Evolutionary conservation across 2,329 filamentous ascomycete species (phyloP).

Genomic region (Septoria petroselini): DNA sequence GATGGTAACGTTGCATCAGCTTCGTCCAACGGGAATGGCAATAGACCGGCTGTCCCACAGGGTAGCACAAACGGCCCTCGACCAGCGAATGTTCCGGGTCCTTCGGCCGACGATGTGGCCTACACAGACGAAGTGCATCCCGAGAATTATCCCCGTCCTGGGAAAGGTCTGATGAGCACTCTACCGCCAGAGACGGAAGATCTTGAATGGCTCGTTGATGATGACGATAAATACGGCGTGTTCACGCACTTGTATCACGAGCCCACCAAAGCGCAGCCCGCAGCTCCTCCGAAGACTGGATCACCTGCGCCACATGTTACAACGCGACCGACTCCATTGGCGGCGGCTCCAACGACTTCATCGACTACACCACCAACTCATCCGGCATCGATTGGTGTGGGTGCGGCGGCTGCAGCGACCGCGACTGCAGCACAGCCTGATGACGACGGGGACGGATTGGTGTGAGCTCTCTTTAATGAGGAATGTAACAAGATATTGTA

Average conservation of each 20-base stretch:
- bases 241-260: slow-evolving; percentile 51
- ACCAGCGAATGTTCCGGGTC: slow-evolving; percentile 33
- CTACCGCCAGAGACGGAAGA: slow-evolving; percentile 58
- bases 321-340: too few relatives aligned
- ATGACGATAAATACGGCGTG: slow-evolving; percentile 51
- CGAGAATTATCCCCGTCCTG: slow-evolving; percentile 61
- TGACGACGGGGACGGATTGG: too few relatives aligned
- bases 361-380: too few relatives aligned
- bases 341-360: too few relatives aligned
- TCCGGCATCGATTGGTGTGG: too few relatives aligned
- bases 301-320: too few relatives aligned
- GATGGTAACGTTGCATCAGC: neutral
- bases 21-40: neutral
- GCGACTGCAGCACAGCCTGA: too few relatives aligned
- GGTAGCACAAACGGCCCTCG: neutral
- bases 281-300: too few relatives aligned
- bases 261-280: neutral
- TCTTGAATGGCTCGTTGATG: slow-evolving; percentile 61
- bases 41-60: neutral
- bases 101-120: slow-evolving; percentile 49
- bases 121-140: slow-evolving; percentile 52
- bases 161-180: slow-evolving; percentile 55
- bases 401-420: too few relatives aligned
- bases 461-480: too few relatives aligned
- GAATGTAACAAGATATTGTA: too few relatives aligned